A percentile compares a stretch with the other conserved stretches of the same genome.
These are phyloP conservation scores for Prosopis cineraria DNA, from an alignment of 306 rosid species.

Conservation along the genomic window DNA sequence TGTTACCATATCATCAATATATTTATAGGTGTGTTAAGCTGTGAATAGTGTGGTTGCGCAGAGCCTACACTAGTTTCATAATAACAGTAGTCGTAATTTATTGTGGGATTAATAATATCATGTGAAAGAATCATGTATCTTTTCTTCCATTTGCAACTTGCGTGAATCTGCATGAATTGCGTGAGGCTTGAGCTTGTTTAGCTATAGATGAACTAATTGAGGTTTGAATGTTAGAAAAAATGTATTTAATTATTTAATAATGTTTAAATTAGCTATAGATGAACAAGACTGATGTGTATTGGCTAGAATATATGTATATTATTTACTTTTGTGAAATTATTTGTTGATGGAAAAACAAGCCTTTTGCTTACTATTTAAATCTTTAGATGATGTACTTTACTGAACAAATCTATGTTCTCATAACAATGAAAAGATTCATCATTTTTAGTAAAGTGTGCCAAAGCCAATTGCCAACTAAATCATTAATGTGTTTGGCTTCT, in stretches of 20 bases:
- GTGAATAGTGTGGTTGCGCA: background rate
- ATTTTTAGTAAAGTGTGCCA: conserved; percentile 21
- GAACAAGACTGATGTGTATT: background rate
- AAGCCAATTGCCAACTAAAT: conserved; percentile 23
- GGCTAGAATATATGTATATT: background rate
- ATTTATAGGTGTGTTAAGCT: background rate
- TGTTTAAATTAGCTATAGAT: background rate
- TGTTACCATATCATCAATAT: background rate
- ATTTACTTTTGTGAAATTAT: background rate
- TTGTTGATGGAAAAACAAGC: background rate
- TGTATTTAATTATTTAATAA: background rate
- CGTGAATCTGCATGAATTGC: background rate
- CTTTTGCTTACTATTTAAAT: conserved; percentile 17
- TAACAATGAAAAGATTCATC: conserved; percentile 19
- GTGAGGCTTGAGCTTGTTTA: background rate
- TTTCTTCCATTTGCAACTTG: background rate
- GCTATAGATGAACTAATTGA: background rate
- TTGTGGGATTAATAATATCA: background rate
- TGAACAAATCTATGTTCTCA: background rate
- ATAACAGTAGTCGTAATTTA: background rate
- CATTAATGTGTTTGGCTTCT: conserved; percentile 34
- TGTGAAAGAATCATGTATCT: too few relatives aligned
- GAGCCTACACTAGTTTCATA: background rate
- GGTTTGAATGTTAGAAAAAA: background rate
- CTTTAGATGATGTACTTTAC: background rate